These are phyloP conservation scores for Sordaria brevicollis DNA, from an alignment of 495 filamentous ascomycete species.

Conservation along the genomic window DNA sequence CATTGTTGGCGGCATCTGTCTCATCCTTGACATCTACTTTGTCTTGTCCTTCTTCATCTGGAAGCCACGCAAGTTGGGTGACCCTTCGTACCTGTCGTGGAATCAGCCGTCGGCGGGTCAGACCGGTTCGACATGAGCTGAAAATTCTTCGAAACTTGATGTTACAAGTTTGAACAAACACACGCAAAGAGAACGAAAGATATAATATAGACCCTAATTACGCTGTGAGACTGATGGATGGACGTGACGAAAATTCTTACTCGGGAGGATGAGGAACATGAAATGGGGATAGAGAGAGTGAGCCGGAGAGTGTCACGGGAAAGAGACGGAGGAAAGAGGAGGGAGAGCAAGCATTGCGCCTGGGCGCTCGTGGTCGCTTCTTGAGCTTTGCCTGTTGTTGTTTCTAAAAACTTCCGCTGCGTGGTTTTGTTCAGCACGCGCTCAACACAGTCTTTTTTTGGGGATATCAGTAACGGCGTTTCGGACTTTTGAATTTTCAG, in stretches of 20 bases:
- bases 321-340: neutral
- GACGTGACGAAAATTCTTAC: neutral
- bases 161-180: too few relatives aligned
- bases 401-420: neutral
- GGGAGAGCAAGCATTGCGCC: neutral
- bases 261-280: neutral
- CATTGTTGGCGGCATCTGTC: constrained; percentile 85
- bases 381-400: constrained; percentile 1
- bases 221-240: neutral
- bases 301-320: neutral
- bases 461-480: neutral
- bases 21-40: constrained; percentile 79
- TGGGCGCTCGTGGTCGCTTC: neutral
- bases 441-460: neutral
- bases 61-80: constrained; percentile 92
- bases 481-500: neutral
- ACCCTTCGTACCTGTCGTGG: constrained; percentile 96
- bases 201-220: neutral
- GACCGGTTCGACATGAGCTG: neutral
- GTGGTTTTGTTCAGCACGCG: neutral
- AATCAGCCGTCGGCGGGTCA: constrained; percentile 69
- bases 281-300: constrained; percentile 2
- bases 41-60: constrained; percentile 74
- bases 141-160: too few relatives aligned
- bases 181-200: too few relatives aligned